Percentiles rank a stretch among this genome's conserved stretches.
Conservation (phyloP, 805 yeast species). For the Yarrowia sp. region DNA sequence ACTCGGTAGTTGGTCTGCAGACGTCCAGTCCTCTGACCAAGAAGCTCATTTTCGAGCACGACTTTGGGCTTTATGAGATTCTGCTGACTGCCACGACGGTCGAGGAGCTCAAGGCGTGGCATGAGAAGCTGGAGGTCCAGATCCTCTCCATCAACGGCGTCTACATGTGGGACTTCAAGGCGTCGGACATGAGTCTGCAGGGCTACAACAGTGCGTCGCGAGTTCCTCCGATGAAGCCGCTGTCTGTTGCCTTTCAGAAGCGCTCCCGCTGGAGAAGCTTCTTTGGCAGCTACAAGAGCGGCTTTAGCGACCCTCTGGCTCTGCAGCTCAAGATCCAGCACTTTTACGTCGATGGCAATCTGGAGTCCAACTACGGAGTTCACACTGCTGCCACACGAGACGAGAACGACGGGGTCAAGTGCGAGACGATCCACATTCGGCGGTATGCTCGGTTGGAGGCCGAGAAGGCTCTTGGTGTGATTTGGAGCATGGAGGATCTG, state of each 20-base stretch:
- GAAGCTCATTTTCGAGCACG: constrained; percentile 25
- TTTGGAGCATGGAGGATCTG: constrained; percentile 1
- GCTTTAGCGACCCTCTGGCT: background rate
- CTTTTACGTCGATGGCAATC: constrained; percentile 9
- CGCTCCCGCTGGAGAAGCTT: constrained; percentile 7
- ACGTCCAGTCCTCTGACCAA: background rate
- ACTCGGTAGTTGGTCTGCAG: constrained; percentile 9
- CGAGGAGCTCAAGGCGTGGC: constrained; percentile 12
- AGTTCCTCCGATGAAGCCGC: constrained; percentile 5
- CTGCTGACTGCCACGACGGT: constrained; percentile 12
- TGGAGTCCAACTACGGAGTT: constrained; percentile 10
- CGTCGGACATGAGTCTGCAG: constrained; percentile 13
- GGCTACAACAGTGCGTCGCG: constrained; percentile 21
- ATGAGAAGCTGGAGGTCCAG: constrained; percentile 24
- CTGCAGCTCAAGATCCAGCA: constrained; percentile 8
- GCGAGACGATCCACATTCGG: constrained; percentile 15
- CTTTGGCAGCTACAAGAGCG: constrained; percentile 10
- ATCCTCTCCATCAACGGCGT: constrained; percentile 14
- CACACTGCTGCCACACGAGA: constrained; percentile 12
- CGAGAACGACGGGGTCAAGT: constrained; percentile 11
- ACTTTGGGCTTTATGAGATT: constrained; percentile 25
- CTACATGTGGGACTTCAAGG: constrained; percentile 21
- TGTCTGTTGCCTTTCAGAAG: constrained; percentile 14
- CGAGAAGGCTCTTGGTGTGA: constrained; percentile 4
- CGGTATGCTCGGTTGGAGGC: constrained; percentile 18